These are phyloP conservation scores for Malus hybrid DNA, from an alignment of 331 rosid species.

Conservation along the genomic window DNA sequence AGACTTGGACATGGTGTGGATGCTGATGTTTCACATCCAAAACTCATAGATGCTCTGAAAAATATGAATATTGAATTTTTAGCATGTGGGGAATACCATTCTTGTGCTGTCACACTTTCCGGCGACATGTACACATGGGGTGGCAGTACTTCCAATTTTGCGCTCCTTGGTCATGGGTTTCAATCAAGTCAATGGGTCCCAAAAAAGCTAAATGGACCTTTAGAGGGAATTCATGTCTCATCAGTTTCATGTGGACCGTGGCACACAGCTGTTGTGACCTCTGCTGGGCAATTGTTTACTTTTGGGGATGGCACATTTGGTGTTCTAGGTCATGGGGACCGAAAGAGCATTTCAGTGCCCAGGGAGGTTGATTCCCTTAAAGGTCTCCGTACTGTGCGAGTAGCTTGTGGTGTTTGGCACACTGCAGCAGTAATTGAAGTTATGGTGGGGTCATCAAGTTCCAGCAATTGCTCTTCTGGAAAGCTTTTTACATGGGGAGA, in stretches of 20 bases:
- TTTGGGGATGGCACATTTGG: constrained; percentile 8
- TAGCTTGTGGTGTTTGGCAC: constrained; percentile 48
- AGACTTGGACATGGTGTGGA: constrained; percentile 46
- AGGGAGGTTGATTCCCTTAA: constrained; percentile 36
- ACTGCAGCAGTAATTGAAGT: constrained; percentile 41
- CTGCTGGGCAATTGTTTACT: constrained; percentile 39
- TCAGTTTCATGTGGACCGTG: constrained; percentile 39
- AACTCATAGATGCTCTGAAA: constrained; percentile 29
- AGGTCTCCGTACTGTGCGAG: constrained; percentile 39
- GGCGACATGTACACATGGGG: constrained; percentile 48
- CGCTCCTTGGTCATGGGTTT: constrained; percentile 23
- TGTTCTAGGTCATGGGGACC: constrained; percentile 37
- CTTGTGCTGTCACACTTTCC: constrained; percentile 40
- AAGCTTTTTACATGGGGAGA: constrained; percentile 48
- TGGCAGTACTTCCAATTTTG: constrained; percentile 14
- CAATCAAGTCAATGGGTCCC: constrained; percentile 38
- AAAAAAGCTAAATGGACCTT: constrained; percentile 26
- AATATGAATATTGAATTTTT: constrained; percentile 28
- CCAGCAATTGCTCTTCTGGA: constrained; percentile 32
- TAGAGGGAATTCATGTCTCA: constrained; percentile 38
- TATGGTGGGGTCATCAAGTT: constrained; percentile 24
- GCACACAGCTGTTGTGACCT: constrained; percentile 44
- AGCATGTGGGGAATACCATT: constrained; percentile 35
- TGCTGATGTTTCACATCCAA: constrained; percentile 33
- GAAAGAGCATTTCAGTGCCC: constrained; percentile 18